Percentiles rank a stretch among this genome's conserved stretches.
phyloP scores from a whole-genome alignment of 495 filamentous ascomycete species.

The Aspergillus bridgeri region DNA sequence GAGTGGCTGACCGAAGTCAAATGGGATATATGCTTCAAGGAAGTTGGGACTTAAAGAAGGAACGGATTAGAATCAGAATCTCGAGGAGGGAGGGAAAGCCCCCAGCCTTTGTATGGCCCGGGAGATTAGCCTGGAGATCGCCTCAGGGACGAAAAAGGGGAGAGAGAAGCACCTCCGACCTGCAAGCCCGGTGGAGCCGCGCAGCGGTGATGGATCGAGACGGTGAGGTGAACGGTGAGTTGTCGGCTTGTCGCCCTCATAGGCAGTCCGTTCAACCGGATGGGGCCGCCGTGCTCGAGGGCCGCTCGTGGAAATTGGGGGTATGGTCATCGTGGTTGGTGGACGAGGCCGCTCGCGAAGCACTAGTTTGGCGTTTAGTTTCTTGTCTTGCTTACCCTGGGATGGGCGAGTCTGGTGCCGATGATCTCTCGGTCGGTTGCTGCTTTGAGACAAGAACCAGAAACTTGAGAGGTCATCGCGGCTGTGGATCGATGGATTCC shows the following conservation, averaged over 20 bases:
- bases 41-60: constrained; percentile 40
- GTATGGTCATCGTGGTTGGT: constrained; percentile 7
- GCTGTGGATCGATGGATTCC: not conserved
- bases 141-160: constrained; percentile 25
- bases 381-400: constrained; percentile 5
- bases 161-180: not conserved
- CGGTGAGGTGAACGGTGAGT: not conserved
- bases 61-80: constrained; percentile 25
- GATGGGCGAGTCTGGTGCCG: not conserved
- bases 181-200: not conserved
- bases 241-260: not conserved
- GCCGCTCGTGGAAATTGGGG: constrained; percentile 15
- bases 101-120: constrained; percentile 43
- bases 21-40: constrained; percentile 36
- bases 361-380: constrained; percentile 4
- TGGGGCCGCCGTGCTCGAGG: constrained; percentile 12
- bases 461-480: constrained; percentile 1
- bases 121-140: constrained; percentile 45
- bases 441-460: constrained; percentile 7
- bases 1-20: constrained; percentile 58
- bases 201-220: not conserved
- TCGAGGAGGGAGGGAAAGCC: constrained; percentile 22
- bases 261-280: constrained; percentile 4
- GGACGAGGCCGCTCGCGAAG: constrained; percentile 4
- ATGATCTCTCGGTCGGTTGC: constrained; percentile 14